Evolutionary conservation across 2,329 filamentous ascomycete genomes (phyloP).

Genomic region (Neocucurbitaria cava): DNA sequence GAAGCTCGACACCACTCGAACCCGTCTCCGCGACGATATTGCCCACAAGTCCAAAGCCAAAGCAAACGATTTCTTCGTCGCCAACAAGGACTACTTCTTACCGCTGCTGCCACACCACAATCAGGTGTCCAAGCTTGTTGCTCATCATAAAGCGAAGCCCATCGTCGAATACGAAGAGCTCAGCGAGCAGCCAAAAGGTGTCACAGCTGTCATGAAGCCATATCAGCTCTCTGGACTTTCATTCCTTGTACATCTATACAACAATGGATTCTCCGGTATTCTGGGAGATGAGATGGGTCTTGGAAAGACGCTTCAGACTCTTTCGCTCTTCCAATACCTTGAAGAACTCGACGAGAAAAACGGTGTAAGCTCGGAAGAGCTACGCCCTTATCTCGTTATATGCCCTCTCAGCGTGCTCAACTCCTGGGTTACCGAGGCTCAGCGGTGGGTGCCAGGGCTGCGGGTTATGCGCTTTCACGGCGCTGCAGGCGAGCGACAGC

Average conservation of each 20-base stretch:
- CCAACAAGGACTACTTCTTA: conserved; percentile 55
- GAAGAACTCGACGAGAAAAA: conserved; percentile 81
- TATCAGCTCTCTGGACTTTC: conserved; percentile 98
- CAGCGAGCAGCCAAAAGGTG: conserved; percentile 52
- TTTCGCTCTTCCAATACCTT: conserved; percentile 93
- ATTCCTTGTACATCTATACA: conserved; percentile 98
- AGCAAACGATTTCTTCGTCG: conserved; percentile 55
- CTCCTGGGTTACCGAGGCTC: conserved; percentile 97
- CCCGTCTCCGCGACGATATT: conserved; percentile 51
- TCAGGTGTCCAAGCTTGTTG: conserved; percentile 51
- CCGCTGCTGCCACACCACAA: conserved; percentile 55
- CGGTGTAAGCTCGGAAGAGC: conserved; percentile 61
- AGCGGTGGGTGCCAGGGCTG: conserved; percentile 93
- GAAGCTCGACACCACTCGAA: conserved; percentile 50
- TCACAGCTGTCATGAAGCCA: conserved; percentile 75
- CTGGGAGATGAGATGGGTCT: conserved; percentile 99
- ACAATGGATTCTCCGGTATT: conserved; percentile 99
- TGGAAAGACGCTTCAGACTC: conserved; percentile 98
- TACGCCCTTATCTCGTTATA: conserved; percentile 92
- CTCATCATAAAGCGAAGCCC: conserved; percentile 22
- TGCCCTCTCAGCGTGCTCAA: conserved; percentile 95
- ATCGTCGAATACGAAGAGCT: conserved; percentile 52
- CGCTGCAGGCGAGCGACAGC: conserved; percentile 81
- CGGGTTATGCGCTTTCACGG: conserved; percentile 93
- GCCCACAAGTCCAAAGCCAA: conserved; percentile 51